A percentile compares a stretch with the other conserved stretches of the same genome.
Evolutionary conservation across 2,329 filamentous ascomycete genomes (phyloP).

Genomic region (Neofusicoccum umdonicola): DNA sequence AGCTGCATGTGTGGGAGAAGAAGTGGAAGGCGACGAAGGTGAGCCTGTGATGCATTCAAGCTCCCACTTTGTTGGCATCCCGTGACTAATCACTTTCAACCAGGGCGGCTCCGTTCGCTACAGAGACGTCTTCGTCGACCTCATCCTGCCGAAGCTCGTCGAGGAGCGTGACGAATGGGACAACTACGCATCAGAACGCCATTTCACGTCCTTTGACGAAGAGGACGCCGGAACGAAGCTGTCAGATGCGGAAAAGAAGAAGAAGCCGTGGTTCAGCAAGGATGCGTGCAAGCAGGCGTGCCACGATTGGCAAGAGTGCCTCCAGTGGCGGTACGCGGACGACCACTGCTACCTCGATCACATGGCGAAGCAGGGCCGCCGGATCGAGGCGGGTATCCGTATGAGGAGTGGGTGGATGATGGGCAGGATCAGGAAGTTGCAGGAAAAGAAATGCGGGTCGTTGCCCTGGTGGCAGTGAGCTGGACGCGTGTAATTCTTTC

Average conservation of each 20-base stretch:
- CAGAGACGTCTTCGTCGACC: conserved; percentile 31
- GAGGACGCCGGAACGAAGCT: neutral
- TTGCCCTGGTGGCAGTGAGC: neutral
- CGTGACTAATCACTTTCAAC: neutral
- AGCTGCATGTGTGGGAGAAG: conserved; percentile 29
- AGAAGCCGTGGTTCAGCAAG: conserved; percentile 22
- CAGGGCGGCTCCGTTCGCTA: conserved; percentile 27
- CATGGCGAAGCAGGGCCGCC: conserved; percentile 3
- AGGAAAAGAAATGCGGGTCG: conserved; percentile 23
- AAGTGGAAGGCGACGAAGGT: conserved; percentile 18
- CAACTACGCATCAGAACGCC: conserved; percentile 32
- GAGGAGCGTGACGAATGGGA: conserved; percentile 31
- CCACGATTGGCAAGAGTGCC: conserved; percentile 28
- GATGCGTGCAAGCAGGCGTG: conserved; percentile 31
- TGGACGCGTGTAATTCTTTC: no score
- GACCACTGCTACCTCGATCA: conserved; percentile 30
- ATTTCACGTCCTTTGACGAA: conserved; percentile 21
- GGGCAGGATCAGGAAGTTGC: conserved; percentile 30
- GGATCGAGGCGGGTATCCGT: conserved; percentile 20
- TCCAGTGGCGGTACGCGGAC: conserved; percentile 33
- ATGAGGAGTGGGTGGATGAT: conserved; percentile 34
- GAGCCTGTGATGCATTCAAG: conserved; percentile 7
- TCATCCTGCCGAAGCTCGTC: conserved; percentile 28
- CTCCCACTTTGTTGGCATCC: conserved; percentile 18
- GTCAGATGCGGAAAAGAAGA: neutral